A percentile compares a stretch with the other conserved stretches of the same genome.
phyloP scores from a whole-genome alignment of 1,284 basidiomycete species.

The Pascua sp. region DNA sequence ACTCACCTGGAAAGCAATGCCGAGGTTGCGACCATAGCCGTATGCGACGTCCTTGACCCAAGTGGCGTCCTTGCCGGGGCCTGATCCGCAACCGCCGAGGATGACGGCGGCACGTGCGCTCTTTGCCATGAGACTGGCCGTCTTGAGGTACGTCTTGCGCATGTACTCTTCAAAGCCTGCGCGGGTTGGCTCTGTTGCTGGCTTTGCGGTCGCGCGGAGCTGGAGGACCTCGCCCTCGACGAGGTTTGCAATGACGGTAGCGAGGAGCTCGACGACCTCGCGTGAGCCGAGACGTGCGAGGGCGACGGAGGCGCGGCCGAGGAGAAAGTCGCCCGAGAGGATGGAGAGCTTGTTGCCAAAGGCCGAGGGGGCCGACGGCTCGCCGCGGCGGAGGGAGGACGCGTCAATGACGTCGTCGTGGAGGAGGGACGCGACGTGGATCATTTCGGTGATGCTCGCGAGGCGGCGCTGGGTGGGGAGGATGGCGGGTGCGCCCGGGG shows the following conservation, averaged over 20 bases:
- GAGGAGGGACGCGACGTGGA: constrained; percentile 91
- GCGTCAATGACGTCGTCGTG: constrained; percentile 95
- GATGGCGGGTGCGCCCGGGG: constrained; percentile 28
- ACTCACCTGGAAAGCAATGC: constrained; percentile 89
- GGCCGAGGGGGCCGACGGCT: constrained; percentile 75
- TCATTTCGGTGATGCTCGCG: constrained; percentile 97
- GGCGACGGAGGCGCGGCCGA: constrained; percentile 85
- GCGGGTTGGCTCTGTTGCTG: constrained; percentile 39
- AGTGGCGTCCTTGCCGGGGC: constrained; percentile 55
- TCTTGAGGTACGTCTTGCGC: constrained; percentile 93
- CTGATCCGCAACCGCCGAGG: constrained; percentile 68
- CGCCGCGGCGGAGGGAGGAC: constrained; percentile 74
- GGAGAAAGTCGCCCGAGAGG: constrained; percentile 90
- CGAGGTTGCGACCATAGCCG: constrained; percentile 81
- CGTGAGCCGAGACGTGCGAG: constrained; percentile 78
- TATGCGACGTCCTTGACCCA: constrained; percentile 91
- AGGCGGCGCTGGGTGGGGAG: constrained; percentile 87
- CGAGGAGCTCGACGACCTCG: constrained; percentile 90
- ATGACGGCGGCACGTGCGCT: constrained; percentile 82
- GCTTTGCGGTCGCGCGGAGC: constrained; percentile 56
- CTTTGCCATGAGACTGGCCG: constrained; percentile 93
- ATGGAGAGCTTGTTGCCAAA: constrained; percentile 96
- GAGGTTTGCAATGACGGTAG: constrained; percentile 88
- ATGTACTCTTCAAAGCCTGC: constrained; percentile 77
- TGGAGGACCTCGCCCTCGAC: constrained; percentile 96